Conservation (phyloP, 257 asterid genomes). For the Lithospermum erythrorhizon region DNA sequence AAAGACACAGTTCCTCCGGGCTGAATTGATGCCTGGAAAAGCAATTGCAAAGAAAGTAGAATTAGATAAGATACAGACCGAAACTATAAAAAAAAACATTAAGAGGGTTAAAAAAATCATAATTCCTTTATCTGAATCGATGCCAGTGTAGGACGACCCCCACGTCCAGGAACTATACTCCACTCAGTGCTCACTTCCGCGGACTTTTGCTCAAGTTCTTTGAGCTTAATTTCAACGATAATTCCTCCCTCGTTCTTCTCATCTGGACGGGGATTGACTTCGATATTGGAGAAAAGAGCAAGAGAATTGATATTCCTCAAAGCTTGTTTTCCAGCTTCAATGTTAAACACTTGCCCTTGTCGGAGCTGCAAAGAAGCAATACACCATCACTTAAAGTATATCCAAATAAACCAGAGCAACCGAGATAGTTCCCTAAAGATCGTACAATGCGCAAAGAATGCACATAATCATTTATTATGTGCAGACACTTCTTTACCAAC, state of each 20-base stretch:
- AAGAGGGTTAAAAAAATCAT: not conserved
- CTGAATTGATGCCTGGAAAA: constrained; percentile 84
- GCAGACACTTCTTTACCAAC: not conserved
- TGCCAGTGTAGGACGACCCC: constrained; percentile 96
- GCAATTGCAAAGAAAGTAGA: constrained; percentile 9
- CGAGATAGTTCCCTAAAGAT: no score
- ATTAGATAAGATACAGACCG: not conserved
- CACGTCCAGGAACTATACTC: constrained; percentile 96
- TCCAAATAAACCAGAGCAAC: not conserved
- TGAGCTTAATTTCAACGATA: constrained; percentile 80
- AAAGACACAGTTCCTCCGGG: constrained; percentile 99
- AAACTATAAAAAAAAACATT: constrained; percentile 18
- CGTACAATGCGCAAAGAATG: not conserved
- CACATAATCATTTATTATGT: not conserved
- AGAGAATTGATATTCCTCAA: constrained; percentile 78
- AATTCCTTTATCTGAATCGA: not conserved
- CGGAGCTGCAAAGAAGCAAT: constrained; percentile 42
- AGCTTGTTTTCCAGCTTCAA: constrained; percentile 95
- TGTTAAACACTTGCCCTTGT: constrained; percentile 80
- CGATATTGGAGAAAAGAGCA: constrained; percentile 88
- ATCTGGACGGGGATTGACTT: constrained; percentile 94
- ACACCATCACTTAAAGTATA: not conserved
- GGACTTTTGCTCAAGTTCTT: constrained; percentile 92
- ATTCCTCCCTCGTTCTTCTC: constrained; percentile 96
- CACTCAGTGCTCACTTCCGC: constrained; percentile 98